phyloP scores from a whole-genome alignment of 1,284 basidiomycete genomes.

The Megacollybia platyphylla region DNA sequence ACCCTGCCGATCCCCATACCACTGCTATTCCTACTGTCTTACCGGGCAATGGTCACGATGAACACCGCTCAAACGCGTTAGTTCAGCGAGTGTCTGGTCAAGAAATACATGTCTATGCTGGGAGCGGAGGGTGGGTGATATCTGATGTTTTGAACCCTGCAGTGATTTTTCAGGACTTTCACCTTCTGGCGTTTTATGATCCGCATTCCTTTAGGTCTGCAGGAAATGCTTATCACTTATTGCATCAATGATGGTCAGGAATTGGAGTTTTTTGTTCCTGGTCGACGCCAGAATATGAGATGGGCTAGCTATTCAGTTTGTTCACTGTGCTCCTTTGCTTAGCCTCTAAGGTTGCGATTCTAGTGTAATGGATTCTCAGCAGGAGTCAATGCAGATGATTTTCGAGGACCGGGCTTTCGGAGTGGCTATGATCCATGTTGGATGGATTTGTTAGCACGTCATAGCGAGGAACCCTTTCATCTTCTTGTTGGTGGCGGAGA shows the following conservation, averaged over 20 bases:
- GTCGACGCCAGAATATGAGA: conserved; percentile 74
- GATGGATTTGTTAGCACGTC: conserved; percentile 80
- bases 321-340: conserved; percentile 4
- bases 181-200: conserved; percentile 96
- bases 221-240: conserved; percentile 76
- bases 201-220: conserved; percentile 61
- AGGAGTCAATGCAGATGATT: conserved; percentile 70
- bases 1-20: conserved; percentile 60
- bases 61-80: conserved; percentile 20
- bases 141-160: not conserved
- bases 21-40: conserved; percentile 18
- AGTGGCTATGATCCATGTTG: conserved; percentile 85
- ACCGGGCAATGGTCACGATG: conserved; percentile 8
- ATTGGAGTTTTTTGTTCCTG: conserved; percentile 79
- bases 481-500: conserved; percentile 77
- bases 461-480: conserved; percentile 76
- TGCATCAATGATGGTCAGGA: conserved; percentile 68
- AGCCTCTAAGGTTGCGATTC: conserved; percentile 1
- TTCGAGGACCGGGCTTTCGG: conserved; percentile 61
- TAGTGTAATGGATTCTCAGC: conserved; percentile 78
- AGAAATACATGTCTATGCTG: conserved; percentile 73
- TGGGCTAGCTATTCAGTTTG: conserved; percentile 80
- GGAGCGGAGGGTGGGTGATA: conserved; percentile 37
- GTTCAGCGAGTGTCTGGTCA: conserved; percentile 44
- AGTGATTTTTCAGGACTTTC: conserved; percentile 40